Evolutionary conservation across 306 rosid genomes (phyloP).

Genomic region (Acmispon strigosus): DNA sequence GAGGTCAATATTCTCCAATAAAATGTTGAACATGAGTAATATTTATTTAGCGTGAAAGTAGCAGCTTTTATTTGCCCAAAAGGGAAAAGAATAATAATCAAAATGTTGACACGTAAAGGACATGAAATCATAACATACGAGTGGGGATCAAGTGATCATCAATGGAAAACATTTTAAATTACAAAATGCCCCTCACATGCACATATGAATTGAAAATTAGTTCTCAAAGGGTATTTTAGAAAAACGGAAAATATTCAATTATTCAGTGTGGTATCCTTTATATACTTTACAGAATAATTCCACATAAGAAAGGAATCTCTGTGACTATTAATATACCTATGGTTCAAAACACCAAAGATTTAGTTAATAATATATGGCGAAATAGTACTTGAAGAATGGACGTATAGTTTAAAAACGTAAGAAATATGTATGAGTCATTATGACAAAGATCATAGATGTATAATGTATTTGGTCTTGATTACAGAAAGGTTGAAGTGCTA

Average conservation of each 20-base stretch:
- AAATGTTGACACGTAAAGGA: slow-evolving; percentile 17
- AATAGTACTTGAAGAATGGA: too few species aligned
- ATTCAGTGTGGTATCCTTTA: not conserved
- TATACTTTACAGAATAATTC: not conserved
- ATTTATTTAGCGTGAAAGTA: slow-evolving; percentile 32
- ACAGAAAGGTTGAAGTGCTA: not conserved
- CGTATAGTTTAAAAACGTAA: too few species aligned
- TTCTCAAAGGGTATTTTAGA: slow-evolving; percentile 5
- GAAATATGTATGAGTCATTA: too few species aligned
- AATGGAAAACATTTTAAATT: not conserved
- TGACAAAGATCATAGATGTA: too few species aligned
- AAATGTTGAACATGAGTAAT: too few species aligned
- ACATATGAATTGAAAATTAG: not conserved
- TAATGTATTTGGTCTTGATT: slow-evolving; percentile 14
- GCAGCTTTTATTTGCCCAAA: slow-evolving; percentile 26
- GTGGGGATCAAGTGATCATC: slow-evolving; percentile 69
- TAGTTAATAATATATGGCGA: too few species aligned
- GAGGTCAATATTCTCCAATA: slow-evolving; percentile 37
- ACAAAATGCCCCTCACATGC: slow-evolving; percentile 20
- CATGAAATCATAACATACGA: slow-evolving; percentile 7
- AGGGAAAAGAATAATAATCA: slow-evolving; percentile 37
- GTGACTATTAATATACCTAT: too few species aligned
- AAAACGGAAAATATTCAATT: not conserved
- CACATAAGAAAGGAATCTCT: not conserved
- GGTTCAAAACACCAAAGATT: too few species aligned